Evolutionary conservation across 768 basidiomycete species (phyloP).

Genomic region (Filobasidium floriforme): DNA sequence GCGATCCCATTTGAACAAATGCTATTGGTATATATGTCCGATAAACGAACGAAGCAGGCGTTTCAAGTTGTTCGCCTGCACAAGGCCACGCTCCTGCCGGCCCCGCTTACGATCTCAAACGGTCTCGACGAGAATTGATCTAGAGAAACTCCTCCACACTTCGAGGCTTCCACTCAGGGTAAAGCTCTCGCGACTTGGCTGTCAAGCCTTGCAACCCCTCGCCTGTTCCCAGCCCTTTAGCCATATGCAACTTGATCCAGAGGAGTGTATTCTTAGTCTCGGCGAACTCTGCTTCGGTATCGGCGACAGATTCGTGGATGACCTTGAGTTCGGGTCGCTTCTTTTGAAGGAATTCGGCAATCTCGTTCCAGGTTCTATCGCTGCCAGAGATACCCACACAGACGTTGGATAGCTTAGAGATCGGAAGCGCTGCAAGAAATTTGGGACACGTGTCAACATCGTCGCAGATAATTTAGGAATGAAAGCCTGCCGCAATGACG

Average conservation of each 20-base stretch:
- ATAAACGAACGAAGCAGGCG: no score
- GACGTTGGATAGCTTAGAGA: neutral
- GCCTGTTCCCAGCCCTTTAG: neutral
- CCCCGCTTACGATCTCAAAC: no score
- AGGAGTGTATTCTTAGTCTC: neutral
- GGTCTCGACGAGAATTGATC: no score
- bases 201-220: neutral
- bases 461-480: neutral
- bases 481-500: neutral
- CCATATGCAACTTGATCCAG: neutral
- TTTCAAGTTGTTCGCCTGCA: no score
- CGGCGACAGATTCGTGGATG: neutral
- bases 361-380: neutral
- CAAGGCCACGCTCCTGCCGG: no score
- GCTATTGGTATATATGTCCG: no score
- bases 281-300: neutral
- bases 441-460: neutral
- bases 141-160: neutral
- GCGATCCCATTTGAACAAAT: no score
- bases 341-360: neutral
- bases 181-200: neutral
- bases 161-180: neutral
- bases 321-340: neutral
- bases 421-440: neutral
- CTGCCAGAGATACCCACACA: neutral